Evolutionary conservation across 2,329 filamentous ascomycete genomes (phyloP).

Genomic region (Pseudocercospora macadamiae): DNA sequence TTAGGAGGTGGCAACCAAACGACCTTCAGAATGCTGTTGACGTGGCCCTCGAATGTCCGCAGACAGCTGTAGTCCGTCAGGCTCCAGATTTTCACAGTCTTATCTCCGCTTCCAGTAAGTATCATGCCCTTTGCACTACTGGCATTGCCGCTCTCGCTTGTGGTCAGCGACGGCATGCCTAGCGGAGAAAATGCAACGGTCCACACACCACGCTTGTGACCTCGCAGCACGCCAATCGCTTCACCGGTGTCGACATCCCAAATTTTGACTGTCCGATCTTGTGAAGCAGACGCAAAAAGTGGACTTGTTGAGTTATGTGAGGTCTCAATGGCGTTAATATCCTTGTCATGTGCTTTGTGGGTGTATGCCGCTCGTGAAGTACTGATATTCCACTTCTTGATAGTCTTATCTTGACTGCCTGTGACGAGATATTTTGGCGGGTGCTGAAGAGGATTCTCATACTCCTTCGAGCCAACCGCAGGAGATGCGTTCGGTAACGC

Average conservation of each 20-base stretch:
- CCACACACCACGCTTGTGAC: conserved; percentile 95
- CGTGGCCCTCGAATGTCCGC: conserved; percentile 92
- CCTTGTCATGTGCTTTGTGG: conserved; percentile 95
- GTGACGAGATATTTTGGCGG: conserved; percentile 86
- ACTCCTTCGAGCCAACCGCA: conserved; percentile 68
- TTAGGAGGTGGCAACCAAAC: conserved; percentile 71
- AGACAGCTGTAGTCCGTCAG: conserved; percentile 89
- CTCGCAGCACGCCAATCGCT: conserved; percentile 84
- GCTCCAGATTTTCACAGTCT: conserved; percentile 94
- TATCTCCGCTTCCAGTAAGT: conserved; percentile 91
- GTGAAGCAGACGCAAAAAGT: conserved; percentile 94
- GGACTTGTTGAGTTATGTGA: conserved; percentile 64
- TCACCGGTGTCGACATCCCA: conserved; percentile 91
- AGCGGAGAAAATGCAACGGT: conserved; percentile 86
- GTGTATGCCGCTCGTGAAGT: conserved; percentile 71
- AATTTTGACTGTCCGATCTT: conserved; percentile 96
- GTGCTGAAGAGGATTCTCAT: conserved; percentile 72
- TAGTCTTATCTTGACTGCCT: conserved; percentile 90
- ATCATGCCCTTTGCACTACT: conserved; percentile 77
- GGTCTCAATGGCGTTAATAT: conserved; percentile 92
- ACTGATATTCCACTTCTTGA: conserved; percentile 88
- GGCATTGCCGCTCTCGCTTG: conserved; percentile 64
- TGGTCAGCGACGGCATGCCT: conserved; percentile 72
- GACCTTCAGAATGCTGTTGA: conserved; percentile 92
- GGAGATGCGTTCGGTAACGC: conserved; percentile 74